A percentile compares a stretch with the other conserved stretches of the same genome.
Evolutionary conservation across 2,329 filamentous ascomycete species (phyloP).

Genomic region (Sclerotinia sclerotiorum): DNA sequence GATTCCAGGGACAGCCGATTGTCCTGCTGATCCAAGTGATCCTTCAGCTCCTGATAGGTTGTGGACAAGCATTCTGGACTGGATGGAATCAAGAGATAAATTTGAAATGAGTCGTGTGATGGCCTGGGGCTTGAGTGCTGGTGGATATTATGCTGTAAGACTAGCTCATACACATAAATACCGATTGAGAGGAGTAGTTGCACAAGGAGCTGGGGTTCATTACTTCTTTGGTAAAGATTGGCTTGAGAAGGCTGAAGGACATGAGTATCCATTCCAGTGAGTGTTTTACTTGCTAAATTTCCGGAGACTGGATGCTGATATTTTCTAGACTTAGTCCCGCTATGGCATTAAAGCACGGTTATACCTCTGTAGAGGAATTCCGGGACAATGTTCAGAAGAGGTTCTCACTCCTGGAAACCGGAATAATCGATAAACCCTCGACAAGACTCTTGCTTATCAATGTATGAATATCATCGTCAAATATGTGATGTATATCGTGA

Average conservation of each 20-base stretch:
- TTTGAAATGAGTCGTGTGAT: constrained; percentile 59
- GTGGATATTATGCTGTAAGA: constrained; percentile 67
- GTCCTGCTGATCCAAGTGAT: constrained; percentile 61
- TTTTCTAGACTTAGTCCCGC: constrained; percentile 50
- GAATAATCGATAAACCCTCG: constrained; percentile 56
- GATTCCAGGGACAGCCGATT: constrained; percentile 68
- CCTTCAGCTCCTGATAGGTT: constrained; percentile 59
- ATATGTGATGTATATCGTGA: background rate
- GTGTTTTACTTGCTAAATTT: constrained; percentile 33
- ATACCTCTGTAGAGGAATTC: constrained; percentile 55
- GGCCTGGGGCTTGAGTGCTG: constrained; percentile 64
- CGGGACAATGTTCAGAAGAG: constrained; percentile 54
- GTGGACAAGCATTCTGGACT: constrained; percentile 61
- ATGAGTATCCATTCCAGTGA: constrained; percentile 64
- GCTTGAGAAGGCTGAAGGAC: constrained; percentile 61
- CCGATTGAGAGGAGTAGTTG: constrained; percentile 55
- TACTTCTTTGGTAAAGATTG: constrained; percentile 60
- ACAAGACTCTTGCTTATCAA: constrained; percentile 61
- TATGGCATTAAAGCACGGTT: constrained; percentile 64
- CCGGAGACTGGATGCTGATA: constrained; percentile 10
- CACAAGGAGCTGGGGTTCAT: constrained; percentile 63
- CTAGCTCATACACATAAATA: constrained; percentile 65
- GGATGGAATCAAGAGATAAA: constrained; percentile 51
- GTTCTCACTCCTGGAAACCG: constrained; percentile 62
- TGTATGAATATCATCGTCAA: constrained; percentile 42